phyloP scores from a whole-genome alignment of 495 filamentous ascomycete species.

The Evansstolkia leycettana region DNA sequence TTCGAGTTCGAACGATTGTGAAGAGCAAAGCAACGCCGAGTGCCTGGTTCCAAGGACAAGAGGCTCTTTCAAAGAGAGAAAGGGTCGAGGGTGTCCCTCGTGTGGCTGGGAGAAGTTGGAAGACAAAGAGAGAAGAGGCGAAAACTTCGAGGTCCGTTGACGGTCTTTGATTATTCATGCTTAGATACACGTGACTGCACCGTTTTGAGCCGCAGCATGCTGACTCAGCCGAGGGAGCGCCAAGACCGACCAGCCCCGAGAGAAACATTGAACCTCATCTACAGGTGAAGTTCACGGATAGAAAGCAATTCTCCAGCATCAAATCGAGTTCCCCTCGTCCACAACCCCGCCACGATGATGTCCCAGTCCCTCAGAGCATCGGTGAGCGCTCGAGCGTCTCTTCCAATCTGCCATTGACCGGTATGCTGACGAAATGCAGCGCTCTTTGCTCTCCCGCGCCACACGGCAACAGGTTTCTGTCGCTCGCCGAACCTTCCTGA shows the following conservation, averaged over 20 bases:
- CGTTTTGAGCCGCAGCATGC: constrained; percentile 14
- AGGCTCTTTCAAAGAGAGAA: constrained; percentile 13
- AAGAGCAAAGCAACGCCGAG: constrained; percentile 15
- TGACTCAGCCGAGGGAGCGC: constrained; percentile 12
- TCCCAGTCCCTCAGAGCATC: constrained; percentile 53
- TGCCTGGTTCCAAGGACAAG: constrained; percentile 7
- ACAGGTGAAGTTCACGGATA: constrained; percentile 20
- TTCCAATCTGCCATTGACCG: constrained; percentile 7
- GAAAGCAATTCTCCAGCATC: constrained; percentile 13
- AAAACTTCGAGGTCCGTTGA: too few relatives aligned
- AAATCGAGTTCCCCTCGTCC: constrained; percentile 11
- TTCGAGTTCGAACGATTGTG: constrained; percentile 5
- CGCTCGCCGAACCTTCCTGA: constrained; percentile 72
- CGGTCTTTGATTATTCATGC: too few relatives aligned
- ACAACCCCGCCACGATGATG: constrained; percentile 46
- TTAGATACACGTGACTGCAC: too few relatives aligned
- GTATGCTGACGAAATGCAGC: constrained; percentile 36
- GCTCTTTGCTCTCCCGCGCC: constrained; percentile 68
- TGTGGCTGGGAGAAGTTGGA: too few relatives aligned
- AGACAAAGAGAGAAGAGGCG: constrained; percentile 6
- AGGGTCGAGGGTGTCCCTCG: too few relatives aligned
- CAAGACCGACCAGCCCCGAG: constrained; percentile 17
- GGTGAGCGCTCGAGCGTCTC: constrained; percentile 31
- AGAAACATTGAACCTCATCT: constrained; percentile 16
- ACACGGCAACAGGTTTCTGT: constrained; percentile 56